These are phyloP conservation scores for Annulohypoxylon bovei DNA, from an alignment of 495 filamentous ascomycete genomes.

Conservation along the genomic window DNA sequence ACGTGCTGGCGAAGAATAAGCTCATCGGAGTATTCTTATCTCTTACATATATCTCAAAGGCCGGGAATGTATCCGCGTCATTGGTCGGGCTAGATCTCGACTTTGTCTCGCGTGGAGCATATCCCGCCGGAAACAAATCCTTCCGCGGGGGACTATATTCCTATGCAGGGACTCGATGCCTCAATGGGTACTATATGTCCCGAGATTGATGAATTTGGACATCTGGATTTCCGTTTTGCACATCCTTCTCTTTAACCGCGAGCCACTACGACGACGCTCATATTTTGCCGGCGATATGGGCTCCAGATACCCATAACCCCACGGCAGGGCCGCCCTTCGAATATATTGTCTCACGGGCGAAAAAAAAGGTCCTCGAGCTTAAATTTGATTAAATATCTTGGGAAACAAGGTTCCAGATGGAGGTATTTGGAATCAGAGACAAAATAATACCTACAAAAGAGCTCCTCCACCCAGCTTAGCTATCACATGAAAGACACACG, in stretches of 20 bases:
- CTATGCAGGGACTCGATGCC: conserved; percentile 27
- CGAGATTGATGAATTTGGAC: conserved; percentile 25
- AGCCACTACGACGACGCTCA: conserved; percentile 17
- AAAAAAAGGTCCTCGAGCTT: conserved; percentile 12
- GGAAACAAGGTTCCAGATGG: conserved; percentile 22
- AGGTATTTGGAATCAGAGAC: conserved; percentile 35
- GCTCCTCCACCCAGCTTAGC: conserved; percentile 19
- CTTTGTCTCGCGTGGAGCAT: conserved; percentile 30
- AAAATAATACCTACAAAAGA: conserved; percentile 33
- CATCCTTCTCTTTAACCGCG: conserved; percentile 32
- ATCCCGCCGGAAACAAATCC: conserved; percentile 37
- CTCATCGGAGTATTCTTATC: conserved; percentile 20
- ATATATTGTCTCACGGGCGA: conserved; percentile 36
- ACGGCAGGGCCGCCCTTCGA: conserved; percentile 25
- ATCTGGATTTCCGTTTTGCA: conserved; percentile 13
- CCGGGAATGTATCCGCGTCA: conserved; percentile 30
- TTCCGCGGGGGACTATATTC: conserved; percentile 29
- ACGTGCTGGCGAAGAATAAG: conserved; percentile 19
- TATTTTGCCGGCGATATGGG: conserved; percentile 41
- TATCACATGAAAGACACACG: conserved; percentile 19
- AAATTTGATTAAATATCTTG: conserved; percentile 29
- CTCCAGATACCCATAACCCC: conserved; percentile 18
- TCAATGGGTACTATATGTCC: conserved; percentile 15
- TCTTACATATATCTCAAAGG: neutral
- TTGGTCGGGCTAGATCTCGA: conserved; percentile 6